Evolutionary conservation across 106 monocot genomes (phyloP).

Genomic region (Apostasia ramifera): DNA sequence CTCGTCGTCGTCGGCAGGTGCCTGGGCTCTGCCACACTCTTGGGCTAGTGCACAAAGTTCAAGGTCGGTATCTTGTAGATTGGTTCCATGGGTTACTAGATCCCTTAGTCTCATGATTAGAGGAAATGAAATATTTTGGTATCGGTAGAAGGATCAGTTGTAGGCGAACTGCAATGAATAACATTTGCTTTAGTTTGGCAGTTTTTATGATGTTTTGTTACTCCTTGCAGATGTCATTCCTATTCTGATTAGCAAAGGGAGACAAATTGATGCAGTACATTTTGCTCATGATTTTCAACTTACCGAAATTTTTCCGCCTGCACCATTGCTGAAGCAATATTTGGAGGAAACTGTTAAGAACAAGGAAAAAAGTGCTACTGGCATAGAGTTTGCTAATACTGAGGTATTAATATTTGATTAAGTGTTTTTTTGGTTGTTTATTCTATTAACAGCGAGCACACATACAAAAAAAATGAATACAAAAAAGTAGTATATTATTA

Average conservation of each 20-base stretch:
- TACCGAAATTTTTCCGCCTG: conserved; percentile 46
- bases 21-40: conserved; percentile 59
- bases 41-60: conserved; percentile 56
- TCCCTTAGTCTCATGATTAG: not conserved
- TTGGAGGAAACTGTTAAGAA: conserved; percentile 15
- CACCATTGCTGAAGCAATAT: conserved; percentile 40
- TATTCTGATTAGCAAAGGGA: conserved; percentile 40
- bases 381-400: too few relatives aligned
- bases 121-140: not conserved
- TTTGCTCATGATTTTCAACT: conserved; percentile 52
- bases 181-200: not conserved
- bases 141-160: not conserved
- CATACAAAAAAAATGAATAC: too few relatives aligned
- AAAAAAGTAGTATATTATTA: too few relatives aligned
- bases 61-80: conserved; percentile 52
- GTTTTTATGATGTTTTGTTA: not conserved
- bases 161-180: not conserved
- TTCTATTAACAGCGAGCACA: too few relatives aligned
- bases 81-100: conserved; percentile 7
- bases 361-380: too few relatives aligned
- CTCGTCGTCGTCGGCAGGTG: conserved; percentile 51
- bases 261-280: conserved; percentile 65
- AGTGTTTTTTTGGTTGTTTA: too few relatives aligned
- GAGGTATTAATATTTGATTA: too few relatives aligned
- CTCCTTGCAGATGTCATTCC: conserved; percentile 35